Conservation (phyloP, 352 stramenopile genomes). For the Globisporangium recalcitrans region DNA sequence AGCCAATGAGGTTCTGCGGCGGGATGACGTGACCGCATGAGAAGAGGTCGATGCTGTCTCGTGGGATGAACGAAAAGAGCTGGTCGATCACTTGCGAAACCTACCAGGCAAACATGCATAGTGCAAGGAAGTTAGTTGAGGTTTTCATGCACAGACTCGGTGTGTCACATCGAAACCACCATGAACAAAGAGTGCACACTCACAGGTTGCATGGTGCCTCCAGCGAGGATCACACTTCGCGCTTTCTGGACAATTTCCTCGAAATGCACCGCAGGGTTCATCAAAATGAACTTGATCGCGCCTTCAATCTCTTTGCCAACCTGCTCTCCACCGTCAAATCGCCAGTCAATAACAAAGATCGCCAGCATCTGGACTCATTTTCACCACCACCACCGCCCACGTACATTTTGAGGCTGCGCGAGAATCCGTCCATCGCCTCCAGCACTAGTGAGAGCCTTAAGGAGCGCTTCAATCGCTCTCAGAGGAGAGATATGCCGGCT, state of each 20-base stretch:
- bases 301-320: constrained; percentile 42
- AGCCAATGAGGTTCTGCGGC: constrained; percentile 85
- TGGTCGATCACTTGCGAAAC: constrained; percentile 92
- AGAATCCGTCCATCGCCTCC: constrained; percentile 69
- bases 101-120: constrained; percentile 19
- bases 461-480: constrained; percentile 63
- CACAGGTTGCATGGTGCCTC: constrained; percentile 96
- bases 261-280: constrained; percentile 94
- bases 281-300: constrained; percentile 91
- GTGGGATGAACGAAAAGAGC: constrained; percentile 85
- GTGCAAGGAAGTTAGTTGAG: neutral
- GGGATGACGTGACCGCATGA: constrained; percentile 98
- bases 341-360: constrained; percentile 6
- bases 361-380: neutral
- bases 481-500: constrained; percentile 81
- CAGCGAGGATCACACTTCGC: constrained; percentile 94
- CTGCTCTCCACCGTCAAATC: constrained; percentile 21
- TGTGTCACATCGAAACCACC: neutral
- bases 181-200: constrained; percentile 7
- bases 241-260: constrained; percentile 92
- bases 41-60: constrained; percentile 89
- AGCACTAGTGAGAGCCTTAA: constrained; percentile 72
- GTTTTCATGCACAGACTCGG: neutral
- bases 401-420: constrained; percentile 54
- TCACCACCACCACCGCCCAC: constrained; percentile 12